Evolutionary conservation across 768 basidiomycete species (phyloP).

Genomic region (Xerocomellus dryophilus): DNA sequence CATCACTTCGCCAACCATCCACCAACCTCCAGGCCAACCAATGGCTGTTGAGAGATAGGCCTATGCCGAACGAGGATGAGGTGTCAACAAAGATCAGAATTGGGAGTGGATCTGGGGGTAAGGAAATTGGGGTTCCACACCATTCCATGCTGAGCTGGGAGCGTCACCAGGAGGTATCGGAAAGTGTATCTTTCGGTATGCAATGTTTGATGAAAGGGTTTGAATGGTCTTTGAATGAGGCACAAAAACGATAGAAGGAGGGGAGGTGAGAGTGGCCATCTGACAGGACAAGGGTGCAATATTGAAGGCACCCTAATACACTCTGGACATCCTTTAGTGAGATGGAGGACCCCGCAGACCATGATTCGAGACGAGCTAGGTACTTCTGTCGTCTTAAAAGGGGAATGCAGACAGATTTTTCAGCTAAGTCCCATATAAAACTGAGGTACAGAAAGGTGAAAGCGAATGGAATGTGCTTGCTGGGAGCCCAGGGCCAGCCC

Average conservation of each 20-base stretch:
- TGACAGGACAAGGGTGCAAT: not conserved
- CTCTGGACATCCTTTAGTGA: not conserved
- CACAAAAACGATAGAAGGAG: not conserved
- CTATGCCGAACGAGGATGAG: constrained; percentile 8
- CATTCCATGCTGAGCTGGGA: accelerated
- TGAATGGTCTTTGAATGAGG: not conserved
- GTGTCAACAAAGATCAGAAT: not conserved
- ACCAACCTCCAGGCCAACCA: constrained; percentile 42
- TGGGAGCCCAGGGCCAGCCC: not conserved
- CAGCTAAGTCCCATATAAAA: accelerated
- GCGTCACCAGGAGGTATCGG: not conserved
- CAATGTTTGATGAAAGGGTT: not conserved
- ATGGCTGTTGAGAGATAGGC: constrained; percentile 31
- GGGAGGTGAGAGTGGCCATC: not conserved
- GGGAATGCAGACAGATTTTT: not conserved
- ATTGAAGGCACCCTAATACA: not conserved
- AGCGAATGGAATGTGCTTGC: not conserved
- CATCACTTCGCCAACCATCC: not conserved
- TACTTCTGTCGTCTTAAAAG: not conserved
- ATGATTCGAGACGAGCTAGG: not conserved
- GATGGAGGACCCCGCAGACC: no score
- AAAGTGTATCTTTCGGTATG: not conserved
- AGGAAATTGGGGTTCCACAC: not conserved
- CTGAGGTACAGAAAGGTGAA: not conserved
- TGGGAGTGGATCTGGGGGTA: accelerated